Percentiles rank a stretch among this genome's conserved stretches.
Conservation (phyloP, 306 rosid genomes). For the Adenanthera pavonina region DNA sequence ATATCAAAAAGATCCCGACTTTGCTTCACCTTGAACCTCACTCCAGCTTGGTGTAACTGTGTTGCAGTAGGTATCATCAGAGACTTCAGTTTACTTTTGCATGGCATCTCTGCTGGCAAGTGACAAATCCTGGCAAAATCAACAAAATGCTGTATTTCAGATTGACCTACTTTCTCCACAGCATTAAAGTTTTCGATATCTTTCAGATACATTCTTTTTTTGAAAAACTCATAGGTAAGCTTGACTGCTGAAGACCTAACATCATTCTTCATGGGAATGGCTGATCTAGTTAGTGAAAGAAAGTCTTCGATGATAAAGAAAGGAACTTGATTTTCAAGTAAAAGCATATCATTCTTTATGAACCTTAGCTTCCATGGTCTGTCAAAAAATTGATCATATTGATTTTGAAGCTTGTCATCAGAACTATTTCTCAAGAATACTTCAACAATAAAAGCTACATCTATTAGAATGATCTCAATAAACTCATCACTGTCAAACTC, state of each 20-base stretch:
- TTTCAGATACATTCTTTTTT: background rate
- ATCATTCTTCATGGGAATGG: background rate
- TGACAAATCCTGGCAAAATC: background rate
- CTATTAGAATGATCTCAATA: conserved; percentile 20
- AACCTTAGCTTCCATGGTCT: background rate
- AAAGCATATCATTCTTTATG: background rate
- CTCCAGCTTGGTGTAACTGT: conserved; percentile 41
- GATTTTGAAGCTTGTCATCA: no score
- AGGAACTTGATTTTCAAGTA: conserved; percentile 34
- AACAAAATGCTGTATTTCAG: background rate
- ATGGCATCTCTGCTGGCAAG: conserved; percentile 10
- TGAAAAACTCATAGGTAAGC: conserved; percentile 22
- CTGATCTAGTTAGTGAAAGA: background rate
- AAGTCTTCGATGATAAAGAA: conserved; percentile 23
- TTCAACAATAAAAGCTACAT: conserved; percentile 19
- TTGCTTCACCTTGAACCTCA: conserved; percentile 31
- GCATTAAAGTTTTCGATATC: conserved; percentile 35
- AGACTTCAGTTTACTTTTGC: background rate
- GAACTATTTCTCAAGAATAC: background rate
- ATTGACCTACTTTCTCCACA: background rate
- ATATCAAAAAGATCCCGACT: conserved; percentile 29
- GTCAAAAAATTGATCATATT: background rate
- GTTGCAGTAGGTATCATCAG: conserved; percentile 31
- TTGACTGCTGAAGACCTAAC: background rate
- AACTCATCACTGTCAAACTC: background rate